Base-by-base conservation (phyloP, 1,139 yeast species). In the Yamadazyma taylorii region DNA sequence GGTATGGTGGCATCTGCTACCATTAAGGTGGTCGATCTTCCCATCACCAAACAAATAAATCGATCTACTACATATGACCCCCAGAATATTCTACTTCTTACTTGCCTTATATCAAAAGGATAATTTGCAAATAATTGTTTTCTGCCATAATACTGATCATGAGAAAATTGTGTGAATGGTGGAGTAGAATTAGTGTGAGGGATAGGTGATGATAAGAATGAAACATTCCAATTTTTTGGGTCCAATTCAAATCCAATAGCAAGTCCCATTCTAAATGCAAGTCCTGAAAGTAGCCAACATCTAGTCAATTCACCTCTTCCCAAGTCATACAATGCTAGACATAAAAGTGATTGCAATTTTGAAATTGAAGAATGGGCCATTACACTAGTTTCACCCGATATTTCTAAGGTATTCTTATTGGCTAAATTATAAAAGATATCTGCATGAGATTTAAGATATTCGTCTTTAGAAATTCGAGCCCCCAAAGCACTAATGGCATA, bases 1-100 rank as follows among this genome's bases (percentile, higher is more conserved):
- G 49, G 47, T 17, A 45, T 40, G 3, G 45, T 45, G 3, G 39
- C 45, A 27, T 44, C 46, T 14, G 35, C 32, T 12, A 44, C 27
- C 19, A 41, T 41, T n/a, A 46, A 36, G n/a, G 45, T 40, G 6
- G 43, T 15, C 11, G 47, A 35, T 24, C 48, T 34, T 28, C 50
- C 50, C 42, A 45, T 41, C 6, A 43, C 43, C 4, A 46, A 31
- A 27, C 48, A 36, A 13, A 46, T 43, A 13, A 46, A 38, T 27
- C 44, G 39, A 30, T 46, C 50, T 1, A 39, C 50, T 13, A 46
- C 34, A 23, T 41, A 46, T 4, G 43, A 42, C 2, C 50, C 50
- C 50, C 50, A 46, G 27, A 45, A 46, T 4, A 46, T 43, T 25
- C 50, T 34, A 29, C 47, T 44, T 26, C 42, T 34, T 11, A 46